phyloP scores from a whole-genome alignment of 176 grass and related monocot species.

The Carex kokanica region DNA sequence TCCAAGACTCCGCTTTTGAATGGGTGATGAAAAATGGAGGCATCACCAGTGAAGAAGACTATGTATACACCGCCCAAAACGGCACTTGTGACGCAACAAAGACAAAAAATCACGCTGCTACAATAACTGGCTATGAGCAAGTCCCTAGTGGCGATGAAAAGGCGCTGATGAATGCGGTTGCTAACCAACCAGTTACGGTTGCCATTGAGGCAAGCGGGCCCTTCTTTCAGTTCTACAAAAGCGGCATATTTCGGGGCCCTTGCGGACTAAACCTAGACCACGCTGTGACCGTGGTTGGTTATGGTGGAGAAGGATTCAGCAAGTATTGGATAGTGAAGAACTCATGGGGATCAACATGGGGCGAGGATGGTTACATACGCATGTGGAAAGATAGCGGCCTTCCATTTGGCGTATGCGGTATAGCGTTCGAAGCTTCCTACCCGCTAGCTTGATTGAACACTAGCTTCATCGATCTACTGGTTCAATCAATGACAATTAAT shows the following conservation, averaged over 20 bases:
- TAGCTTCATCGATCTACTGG: background rate
- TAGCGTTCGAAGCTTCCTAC: background rate
- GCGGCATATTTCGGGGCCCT: slow-evolving; percentile 26
- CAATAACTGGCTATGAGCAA: background rate
- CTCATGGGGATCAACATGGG: slow-evolving; percentile 39
- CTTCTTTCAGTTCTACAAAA: slow-evolving; percentile 29
- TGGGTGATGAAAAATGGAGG: slow-evolving; percentile 37
- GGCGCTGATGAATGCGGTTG: slow-evolving; percentile 30
- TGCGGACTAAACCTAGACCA: background rate
- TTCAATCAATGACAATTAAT: background rate
- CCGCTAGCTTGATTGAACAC: background rate
- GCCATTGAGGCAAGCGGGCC: slow-evolving; percentile 3
- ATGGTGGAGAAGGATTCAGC: slow-evolving; percentile 21
- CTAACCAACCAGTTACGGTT: slow-evolving; percentile 30
- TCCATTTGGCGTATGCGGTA: slow-evolving; percentile 24
- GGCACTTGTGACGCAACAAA: slow-evolving; percentile 28
- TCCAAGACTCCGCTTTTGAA: background rate
- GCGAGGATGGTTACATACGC: slow-evolving; percentile 32
- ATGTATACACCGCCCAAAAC: slow-evolving; percentile 30
- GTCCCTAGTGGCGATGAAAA: slow-evolving; percentile 6
- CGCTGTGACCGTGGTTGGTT: slow-evolving; percentile 25
- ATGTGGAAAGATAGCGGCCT: slow-evolving; percentile 28
- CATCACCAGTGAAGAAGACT: slow-evolving; percentile 30
- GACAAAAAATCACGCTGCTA: slow-evolving; percentile 13
- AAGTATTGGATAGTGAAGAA: slow-evolving; percentile 56